These are phyloP conservation scores for Blechomonas ayalai DNA, from an alignment of 208 protist species.

Conservation along the genomic window DNA sequence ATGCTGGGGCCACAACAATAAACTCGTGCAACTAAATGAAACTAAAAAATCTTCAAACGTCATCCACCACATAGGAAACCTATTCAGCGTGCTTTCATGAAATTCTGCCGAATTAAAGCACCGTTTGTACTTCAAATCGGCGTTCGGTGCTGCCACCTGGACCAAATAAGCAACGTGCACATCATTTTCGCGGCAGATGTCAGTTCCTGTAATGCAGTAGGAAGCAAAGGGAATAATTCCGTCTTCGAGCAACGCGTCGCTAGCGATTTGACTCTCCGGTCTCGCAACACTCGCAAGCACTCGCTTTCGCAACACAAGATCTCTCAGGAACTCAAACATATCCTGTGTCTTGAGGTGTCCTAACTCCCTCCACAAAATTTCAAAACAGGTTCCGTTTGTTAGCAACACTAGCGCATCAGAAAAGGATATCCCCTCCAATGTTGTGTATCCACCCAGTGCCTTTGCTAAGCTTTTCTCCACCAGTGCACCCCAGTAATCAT, in stretches of 20 bases:
- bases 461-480: slow-evolving; percentile 76
- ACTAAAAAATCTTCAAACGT: slow-evolving; percentile 48
- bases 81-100: slow-evolving; percentile 4
- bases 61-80: slow-evolving; percentile 47
- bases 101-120: slow-evolving; percentile 10
- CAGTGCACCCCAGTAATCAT: slow-evolving; percentile 49
- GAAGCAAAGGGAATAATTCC: slow-evolving; percentile 20
- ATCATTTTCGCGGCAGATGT: slow-evolving; percentile 12
- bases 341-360: slow-evolving; percentile 6
- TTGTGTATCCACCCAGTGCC: slow-evolving; percentile 39
- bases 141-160: slow-evolving; percentile 15
- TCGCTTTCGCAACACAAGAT: slow-evolving; percentile 12
- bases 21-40: slow-evolving; percentile 28
- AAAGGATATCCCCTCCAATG: slow-evolving; percentile 35
- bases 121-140: slow-evolving; percentile 6
- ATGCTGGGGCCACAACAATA: slow-evolving; percentile 49
- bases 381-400: slow-evolving; percentile 53
- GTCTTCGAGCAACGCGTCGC: slow-evolving; percentile 6
- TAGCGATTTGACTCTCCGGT: slow-evolving; percentile 7
- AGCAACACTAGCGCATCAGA: slow-evolving; percentile 34
- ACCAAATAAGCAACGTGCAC: slow-evolving; percentile 12
- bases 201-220: slow-evolving; percentile 18
- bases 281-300: slow-evolving; percentile 5
- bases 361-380: slow-evolving; percentile 20
- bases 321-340: slow-evolving; percentile 17